Evolutionary conservation across 2,329 filamentous ascomycete species (phyloP).

Genomic region (Xylaria sp.): DNA sequence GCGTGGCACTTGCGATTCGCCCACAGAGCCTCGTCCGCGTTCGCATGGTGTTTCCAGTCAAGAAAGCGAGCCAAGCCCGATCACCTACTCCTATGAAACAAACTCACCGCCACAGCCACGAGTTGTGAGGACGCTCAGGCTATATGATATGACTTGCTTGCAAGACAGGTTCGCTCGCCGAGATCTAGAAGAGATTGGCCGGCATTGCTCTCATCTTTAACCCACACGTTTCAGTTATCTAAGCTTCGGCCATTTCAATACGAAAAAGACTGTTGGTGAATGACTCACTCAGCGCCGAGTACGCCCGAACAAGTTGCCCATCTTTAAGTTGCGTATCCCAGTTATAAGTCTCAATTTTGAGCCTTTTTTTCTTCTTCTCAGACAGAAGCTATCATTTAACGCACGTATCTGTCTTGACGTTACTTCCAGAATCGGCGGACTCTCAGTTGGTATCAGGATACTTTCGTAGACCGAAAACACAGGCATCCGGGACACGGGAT

Average conservation of each 20-base stretch:
- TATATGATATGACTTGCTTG: not conserved
- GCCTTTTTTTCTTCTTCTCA: not conserved
- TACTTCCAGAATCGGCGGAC: no score
- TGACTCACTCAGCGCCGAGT: not conserved
- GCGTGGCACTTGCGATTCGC: conserved; percentile 8
- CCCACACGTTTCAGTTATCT: not conserved
- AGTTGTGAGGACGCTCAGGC: not conserved
- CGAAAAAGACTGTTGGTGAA: not conserved
- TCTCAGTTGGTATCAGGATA: not conserved
- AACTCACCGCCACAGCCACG: not conserved
- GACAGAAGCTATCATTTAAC: not conserved
- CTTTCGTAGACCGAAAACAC: conserved; percentile 3
- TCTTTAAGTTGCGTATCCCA: not conserved
- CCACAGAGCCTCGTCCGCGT: conserved; percentile 45
- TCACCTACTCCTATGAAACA: not conserved
- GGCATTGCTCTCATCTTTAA: not conserved
- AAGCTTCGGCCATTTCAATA: not conserved
- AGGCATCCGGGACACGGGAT: not conserved
- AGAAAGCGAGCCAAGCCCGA: conserved; percentile 1
- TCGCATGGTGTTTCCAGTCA: conserved; percentile 1
- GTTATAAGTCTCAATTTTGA: not conserved
- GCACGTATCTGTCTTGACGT: not conserved
- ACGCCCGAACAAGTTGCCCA: not conserved
- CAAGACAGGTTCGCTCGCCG: conserved; percentile 10
- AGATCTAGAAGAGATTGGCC: not conserved